Evolutionary conservation across 129 eudicot species (phyloP).

Genomic region (Tagetes erecta): DNA sequence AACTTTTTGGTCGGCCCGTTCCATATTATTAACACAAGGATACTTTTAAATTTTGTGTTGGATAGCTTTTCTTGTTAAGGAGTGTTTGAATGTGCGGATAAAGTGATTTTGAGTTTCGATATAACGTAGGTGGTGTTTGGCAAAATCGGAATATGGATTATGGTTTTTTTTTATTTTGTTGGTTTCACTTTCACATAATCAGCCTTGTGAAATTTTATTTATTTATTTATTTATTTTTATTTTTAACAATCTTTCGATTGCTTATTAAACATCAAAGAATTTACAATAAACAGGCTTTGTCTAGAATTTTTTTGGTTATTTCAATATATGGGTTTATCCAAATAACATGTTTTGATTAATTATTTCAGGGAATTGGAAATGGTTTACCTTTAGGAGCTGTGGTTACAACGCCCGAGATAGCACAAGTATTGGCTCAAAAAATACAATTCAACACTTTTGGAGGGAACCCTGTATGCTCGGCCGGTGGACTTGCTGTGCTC

Average conservation of each 20-base stretch:
- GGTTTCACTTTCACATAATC: too few species aligned
- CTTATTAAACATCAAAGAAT: too few species aligned
- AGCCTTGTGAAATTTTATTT: too few species aligned
- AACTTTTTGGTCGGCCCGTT: background rate
- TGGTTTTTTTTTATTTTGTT: background rate
- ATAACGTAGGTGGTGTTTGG: background rate
- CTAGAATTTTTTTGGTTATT: background rate
- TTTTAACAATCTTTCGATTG: too few species aligned
- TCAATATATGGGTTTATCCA: background rate
- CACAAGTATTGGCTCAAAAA: slow-evolving; percentile 85
- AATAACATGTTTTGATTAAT: slow-evolving; percentile 12
- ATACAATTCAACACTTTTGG: slow-evolving; percentile 97
- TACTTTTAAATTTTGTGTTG: background rate
- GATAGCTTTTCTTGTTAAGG: background rate
- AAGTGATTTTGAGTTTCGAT: background rate
- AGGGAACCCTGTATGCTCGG: slow-evolving; percentile 99
- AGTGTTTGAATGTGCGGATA: background rate
- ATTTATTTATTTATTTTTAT: too few species aligned
- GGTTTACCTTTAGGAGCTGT: slow-evolving; percentile 98
- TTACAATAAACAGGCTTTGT: background rate
- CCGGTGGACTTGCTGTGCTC: slow-evolving; percentile 95
- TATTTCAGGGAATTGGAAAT: slow-evolving; percentile 85
- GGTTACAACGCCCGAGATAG: slow-evolving; percentile 98
- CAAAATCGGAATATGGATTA: background rate
- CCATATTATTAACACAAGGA: background rate